Evolutionary conservation across 108 stramenopile genomes (phyloP).

Genomic region (Skeletonema menzelii): DNA sequence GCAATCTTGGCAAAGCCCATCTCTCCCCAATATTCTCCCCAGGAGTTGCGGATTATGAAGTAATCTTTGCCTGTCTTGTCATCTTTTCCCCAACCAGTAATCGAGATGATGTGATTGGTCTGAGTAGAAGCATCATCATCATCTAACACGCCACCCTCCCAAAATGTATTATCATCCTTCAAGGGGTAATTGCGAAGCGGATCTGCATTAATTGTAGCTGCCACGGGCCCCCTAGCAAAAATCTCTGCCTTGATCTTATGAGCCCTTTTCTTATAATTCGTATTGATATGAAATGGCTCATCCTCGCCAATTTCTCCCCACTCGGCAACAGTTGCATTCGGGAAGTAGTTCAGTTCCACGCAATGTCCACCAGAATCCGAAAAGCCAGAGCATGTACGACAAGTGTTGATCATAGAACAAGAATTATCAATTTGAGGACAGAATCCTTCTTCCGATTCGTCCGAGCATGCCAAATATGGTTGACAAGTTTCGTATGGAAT

Average conservation of each 20-base stretch:
- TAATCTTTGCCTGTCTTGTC: constrained; percentile 58
- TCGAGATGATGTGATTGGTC: constrained; percentile 89
- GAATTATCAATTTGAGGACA: constrained; percentile 82
- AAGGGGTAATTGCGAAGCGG: constrained; percentile 58
- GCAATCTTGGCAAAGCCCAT: constrained; percentile 72
- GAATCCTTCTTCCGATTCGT: constrained; percentile 72
- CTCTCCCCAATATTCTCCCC: constrained; percentile 72
- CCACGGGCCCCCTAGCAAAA: constrained; percentile 88
- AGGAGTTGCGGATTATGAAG: constrained; percentile 92
- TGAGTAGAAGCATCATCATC: constrained; percentile 54
- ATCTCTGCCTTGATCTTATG: constrained; percentile 74
- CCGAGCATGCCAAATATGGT: constrained; percentile 86
- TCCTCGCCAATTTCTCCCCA: constrained; percentile 65
- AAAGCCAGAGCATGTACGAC: constrained; percentile 87
- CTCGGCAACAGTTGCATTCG: constrained; percentile 91
- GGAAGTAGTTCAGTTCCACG: constrained; percentile 69
- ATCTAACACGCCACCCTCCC: constrained; percentile 73
- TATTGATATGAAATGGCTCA: constrained; percentile 4
- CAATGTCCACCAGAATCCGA: constrained; percentile 64
- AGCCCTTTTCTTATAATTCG: constrained; percentile 1
- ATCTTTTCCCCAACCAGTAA: constrained; percentile 92
- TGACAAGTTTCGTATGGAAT: constrained; percentile 62
- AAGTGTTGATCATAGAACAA: constrained; percentile 69
- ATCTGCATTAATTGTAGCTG: constrained; percentile 80
- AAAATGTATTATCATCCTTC: background rate